Percentiles rank a stretch among this genome's conserved stretches.
Evolutionary conservation across 2,329 filamentous ascomycete genomes (phyloP).

Genomic region (Sclerotinia trifoliorum): DNA sequence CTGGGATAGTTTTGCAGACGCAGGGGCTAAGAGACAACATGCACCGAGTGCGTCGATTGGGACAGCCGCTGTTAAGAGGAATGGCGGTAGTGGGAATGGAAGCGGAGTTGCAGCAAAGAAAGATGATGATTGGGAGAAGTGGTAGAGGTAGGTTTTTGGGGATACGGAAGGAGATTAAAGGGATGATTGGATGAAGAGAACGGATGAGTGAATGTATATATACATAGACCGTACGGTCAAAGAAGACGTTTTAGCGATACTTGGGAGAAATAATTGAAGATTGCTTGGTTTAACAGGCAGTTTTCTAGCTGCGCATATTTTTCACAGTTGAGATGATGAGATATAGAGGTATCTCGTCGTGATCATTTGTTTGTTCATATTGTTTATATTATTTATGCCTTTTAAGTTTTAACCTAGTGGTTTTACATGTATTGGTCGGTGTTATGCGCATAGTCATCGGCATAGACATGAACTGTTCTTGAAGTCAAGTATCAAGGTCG

Average conservation of each 20-base stretch:
- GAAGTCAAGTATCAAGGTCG: no score
- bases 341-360: no score
- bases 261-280: background rate
- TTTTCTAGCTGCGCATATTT: background rate
- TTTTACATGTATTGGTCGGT: no score
- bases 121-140: slow-evolving; percentile 61
- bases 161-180: background rate
- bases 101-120: slow-evolving; percentile 42
- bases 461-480: no score
- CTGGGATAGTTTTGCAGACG: slow-evolving; percentile 84
- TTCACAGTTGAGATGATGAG: background rate
- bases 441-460: no score
- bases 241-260: background rate
- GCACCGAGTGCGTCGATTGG: slow-evolving; percentile 33
- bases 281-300: background rate
- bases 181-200: background rate
- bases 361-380: no score
- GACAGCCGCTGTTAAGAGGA: slow-evolving; percentile 38
- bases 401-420: no score
- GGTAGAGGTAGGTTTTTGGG: slow-evolving; percentile 26
- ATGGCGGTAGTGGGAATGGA: slow-evolving; percentile 24
- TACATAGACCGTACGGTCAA: background rate
- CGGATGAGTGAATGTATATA: slow-evolving; percentile 9
- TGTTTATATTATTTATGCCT: no score
- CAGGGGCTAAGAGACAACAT: slow-evolving; percentile 26